Evolutionary conservation across 2,329 filamentous ascomycete species (phyloP).

Genomic region (Stemphylium lycopersici): DNA sequence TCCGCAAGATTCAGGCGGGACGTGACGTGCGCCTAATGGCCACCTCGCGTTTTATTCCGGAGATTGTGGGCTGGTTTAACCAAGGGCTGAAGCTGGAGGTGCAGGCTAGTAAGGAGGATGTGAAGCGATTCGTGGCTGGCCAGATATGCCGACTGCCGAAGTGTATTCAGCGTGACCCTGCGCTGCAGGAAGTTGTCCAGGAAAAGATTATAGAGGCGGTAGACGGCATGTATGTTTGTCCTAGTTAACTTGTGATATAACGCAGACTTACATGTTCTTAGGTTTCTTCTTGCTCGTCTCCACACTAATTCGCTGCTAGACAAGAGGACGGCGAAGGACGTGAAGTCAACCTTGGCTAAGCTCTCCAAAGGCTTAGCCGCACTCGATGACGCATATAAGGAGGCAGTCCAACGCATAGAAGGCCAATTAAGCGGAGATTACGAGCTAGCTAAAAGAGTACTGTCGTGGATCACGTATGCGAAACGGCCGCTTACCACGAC

Average conservation of each 20-base stretch:
- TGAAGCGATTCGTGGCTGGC: slow-evolving; percentile 24
- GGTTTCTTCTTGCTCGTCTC: slow-evolving; percentile 20
- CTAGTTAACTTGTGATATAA: not conserved
- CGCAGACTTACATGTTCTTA: not conserved
- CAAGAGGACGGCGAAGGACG: slow-evolving; percentile 8
- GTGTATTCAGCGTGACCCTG: slow-evolving; percentile 17
- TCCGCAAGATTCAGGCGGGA: slow-evolving; percentile 4
- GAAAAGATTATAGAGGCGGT: slow-evolving; percentile 24
- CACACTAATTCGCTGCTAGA: slow-evolving; percentile 16
- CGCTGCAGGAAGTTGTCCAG: slow-evolving; percentile 21
- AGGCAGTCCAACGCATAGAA: slow-evolving; percentile 44
- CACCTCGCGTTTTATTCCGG: slow-evolving; percentile 26
- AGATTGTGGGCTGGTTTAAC: slow-evolving; percentile 19
- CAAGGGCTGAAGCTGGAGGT: slow-evolving; percentile 21
- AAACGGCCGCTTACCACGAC: slow-evolving; percentile 19
- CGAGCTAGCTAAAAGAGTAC: slow-evolving; percentile 45
- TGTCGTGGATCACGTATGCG: slow-evolving; percentile 21
- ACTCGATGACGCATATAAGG: slow-evolving; percentile 13
- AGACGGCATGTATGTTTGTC: slow-evolving; percentile 28
- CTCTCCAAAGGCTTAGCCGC: slow-evolving; percentile 6
- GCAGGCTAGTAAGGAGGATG: slow-evolving; percentile 26
- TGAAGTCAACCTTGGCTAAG: slow-evolving; percentile 6
- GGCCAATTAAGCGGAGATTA: slow-evolving; percentile 40
- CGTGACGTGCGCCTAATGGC: slow-evolving; percentile 10
- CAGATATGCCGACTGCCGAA: slow-evolving; percentile 22